Conservation (phyloP, 495 filamentous ascomycete genomes). For the Aspergillus taichungensis region DNA sequence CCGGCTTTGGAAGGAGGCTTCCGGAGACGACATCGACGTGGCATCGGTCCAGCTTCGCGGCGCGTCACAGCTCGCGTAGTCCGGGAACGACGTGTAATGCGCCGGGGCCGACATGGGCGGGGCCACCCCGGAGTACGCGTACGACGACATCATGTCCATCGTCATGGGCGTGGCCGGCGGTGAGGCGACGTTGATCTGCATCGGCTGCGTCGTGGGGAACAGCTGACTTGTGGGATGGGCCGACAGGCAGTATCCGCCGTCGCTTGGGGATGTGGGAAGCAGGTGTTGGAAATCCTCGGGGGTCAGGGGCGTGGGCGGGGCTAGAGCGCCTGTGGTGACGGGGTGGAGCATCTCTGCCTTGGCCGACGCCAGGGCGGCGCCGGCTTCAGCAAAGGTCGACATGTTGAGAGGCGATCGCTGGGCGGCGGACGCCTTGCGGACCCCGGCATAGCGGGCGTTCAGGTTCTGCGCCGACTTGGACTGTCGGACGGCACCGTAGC, state of each 20-base stretch:
- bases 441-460: slow-evolving; percentile 42
- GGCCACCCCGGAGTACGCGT: slow-evolving; percentile 29
- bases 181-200: slow-evolving; percentile 40
- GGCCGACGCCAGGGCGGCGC: slow-evolving; percentile 23
- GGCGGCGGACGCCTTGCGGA: slow-evolving; percentile 40
- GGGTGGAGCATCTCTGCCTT: slow-evolving; percentile 35
- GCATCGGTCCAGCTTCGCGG: slow-evolving; percentile 36
- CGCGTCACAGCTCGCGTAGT: slow-evolving; percentile 27
- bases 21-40: slow-evolving; percentile 33
- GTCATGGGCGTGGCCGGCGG: slow-evolving; percentile 38
- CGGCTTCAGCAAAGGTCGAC: slow-evolving; percentile 39
- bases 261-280: slow-evolving; percentile 31
- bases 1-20: slow-evolving; percentile 22
- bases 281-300: slow-evolving; percentile 38
- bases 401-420: slow-evolving; percentile 48
- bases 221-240: slow-evolving; percentile 29
- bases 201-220: slow-evolving; percentile 35
- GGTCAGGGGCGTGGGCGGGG: slow-evolving; percentile 40
- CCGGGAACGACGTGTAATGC: slow-evolving; percentile 34
- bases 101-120: slow-evolving; percentile 40
- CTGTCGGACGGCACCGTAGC: slow-evolving; percentile 39
- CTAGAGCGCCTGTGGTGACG: slow-evolving; percentile 29
- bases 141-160: slow-evolving; percentile 29
- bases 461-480: slow-evolving; percentile 45
- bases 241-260: slow-evolving; percentile 33